Evolutionary conservation across 768 basidiomycete species (phyloP), one percentile per base, ranked within the genome.

Genomic region (Termitomyces sp.): DNA sequence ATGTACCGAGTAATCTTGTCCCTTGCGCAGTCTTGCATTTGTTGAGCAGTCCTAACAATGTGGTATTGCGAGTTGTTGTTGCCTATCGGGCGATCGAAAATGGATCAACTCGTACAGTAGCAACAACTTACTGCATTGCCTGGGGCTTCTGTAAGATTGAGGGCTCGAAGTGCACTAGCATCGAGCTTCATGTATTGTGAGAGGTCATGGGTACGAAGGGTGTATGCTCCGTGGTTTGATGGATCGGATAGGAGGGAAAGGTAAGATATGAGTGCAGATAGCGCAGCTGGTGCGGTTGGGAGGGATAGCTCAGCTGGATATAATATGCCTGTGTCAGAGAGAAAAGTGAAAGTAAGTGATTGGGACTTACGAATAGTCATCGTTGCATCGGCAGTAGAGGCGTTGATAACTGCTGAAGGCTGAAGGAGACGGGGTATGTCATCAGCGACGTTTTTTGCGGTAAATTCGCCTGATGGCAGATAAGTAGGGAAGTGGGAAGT

Each of bases 11-110:
- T 40, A 97, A 69, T 54, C 97, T 77, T 14, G 90, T 86, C 0
- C 97, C 97, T 68, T 99, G 97, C 0, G 92, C 85, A 0, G 97
- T 98, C 73, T 97, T 97, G 77, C 96, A 97, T 64, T 90, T 91
- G 69, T 98, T 97, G 56, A 99, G 73, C 8, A 97, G 75, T 0
- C 95, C 95, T 53, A 95, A 85, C 5, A 99, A 70, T 4, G 92
- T 95, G 31, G 90, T 91, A 61, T 90, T 95, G 66, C 91, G 89
- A 53, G 84, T 86, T 2, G 83, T 75, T 7, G 80, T 81, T 41
- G 80, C 82, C 82, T 86, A 31, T 1, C 5, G 14, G 10, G 12
- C 27, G 11, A 44, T 5, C 34, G 25, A 34, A 52, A 31, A 48
- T 43, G 44, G 42, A 32, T 34, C 17, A 5, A 7, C 16, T 2